Evolutionary conservation across 139 green algal species (phyloP), one percentile per base, ranked within the genome.

Genomic region (Coccomyxa sp.): DNA sequence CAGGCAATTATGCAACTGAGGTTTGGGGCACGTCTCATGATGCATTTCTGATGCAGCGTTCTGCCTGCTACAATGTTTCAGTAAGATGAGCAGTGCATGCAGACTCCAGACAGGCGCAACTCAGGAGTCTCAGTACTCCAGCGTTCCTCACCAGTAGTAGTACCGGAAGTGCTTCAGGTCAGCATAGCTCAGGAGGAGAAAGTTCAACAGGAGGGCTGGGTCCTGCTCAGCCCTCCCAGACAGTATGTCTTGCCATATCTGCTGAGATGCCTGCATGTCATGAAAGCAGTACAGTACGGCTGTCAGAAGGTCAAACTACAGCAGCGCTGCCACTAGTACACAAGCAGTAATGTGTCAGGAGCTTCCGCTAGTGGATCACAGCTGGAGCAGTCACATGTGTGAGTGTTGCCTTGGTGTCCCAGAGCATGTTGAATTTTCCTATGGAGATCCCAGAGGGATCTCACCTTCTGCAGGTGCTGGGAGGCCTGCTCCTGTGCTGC

Each of bases 101-200:
- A 6, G 27, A 18, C 27, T 64, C 18, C 5, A 64, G 18, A 64
- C 18, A 64, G 50, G 50, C 5, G 50, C 50, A 5, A 22, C 27
- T 5, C 44, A 58, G 14, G 44, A 27, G 44, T 14, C 14, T 58
- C 14, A 14, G 44, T 58, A 14, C 44, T 58, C 14, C 44, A 58
- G 44, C 16, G 35, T 36, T 77, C 18, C 14, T 7, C 38, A 91
- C 93, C 92, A 96, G 81, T 98, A 96, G 68, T 86, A 77, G 78
- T 95, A 98, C 10, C 82, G 81, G 84, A 90, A 97, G 22, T 83
- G 82, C 89, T 99, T 99, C 18, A 99, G 84, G 77, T 99, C 95
- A n/a, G 91, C 94, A 85, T 93, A 89, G 0, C 83, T 70, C 2
- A 98, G 64, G 38, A 97, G 73, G 36, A 94, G 55, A 74, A 97